Percentiles rank a stretch among this genome's conserved stretches.
Evolutionary conservation across 2,329 filamentous ascomycete species (phyloP).

Genomic region (Aspergillus clavatus): DNA sequence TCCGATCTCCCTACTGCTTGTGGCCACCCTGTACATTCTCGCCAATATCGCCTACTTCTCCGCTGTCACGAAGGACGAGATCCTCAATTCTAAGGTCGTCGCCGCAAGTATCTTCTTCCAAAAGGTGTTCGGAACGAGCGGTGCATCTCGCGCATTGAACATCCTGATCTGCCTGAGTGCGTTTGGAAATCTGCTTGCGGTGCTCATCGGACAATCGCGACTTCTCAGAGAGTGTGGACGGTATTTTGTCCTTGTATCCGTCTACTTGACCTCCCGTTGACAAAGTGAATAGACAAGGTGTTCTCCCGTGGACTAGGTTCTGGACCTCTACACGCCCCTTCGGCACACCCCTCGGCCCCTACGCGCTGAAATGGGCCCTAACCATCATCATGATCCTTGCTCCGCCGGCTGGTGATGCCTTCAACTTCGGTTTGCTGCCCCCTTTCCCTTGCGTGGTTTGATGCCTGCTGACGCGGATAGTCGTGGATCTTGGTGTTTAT

Average conservation of each 20-base stretch:
- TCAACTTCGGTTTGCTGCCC: slow-evolving; percentile 51
- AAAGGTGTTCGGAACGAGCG: slow-evolving; percentile 50
- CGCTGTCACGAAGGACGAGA: slow-evolving; percentile 51
- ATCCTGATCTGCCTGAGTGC: slow-evolving; percentile 54
- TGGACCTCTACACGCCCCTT: slow-evolving; percentile 62
- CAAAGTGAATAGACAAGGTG: slow-evolving; percentile 51
- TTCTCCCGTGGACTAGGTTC: slow-evolving; percentile 55
- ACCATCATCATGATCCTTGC: slow-evolving; percentile 58
- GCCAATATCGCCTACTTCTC: slow-evolving; percentile 60
- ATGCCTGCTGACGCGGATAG: slow-evolving; percentile 27
- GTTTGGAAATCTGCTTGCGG: slow-evolving; percentile 56
- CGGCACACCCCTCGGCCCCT: slow-evolving; percentile 58
- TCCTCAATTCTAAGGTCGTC: slow-evolving; percentile 50
- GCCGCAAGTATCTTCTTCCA: slow-evolving; percentile 57
- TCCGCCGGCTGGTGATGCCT: slow-evolving; percentile 60
- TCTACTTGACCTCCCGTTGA: not conserved
- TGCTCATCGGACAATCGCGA: slow-evolving; percentile 52
- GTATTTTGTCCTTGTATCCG: slow-evolving; percentile 22
- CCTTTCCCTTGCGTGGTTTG: not conserved
- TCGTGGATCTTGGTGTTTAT: slow-evolving; percentile 57
- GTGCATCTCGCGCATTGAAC: slow-evolving; percentile 52
- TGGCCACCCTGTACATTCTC: slow-evolving; percentile 54
- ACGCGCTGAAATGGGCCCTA: slow-evolving; percentile 53
- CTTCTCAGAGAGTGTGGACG: slow-evolving; percentile 57
- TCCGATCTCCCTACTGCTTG: slow-evolving; percentile 47